phyloP scores from a whole-genome alignment of 768 basidiomycete genomes.

The Xanthoconium purpureum region DNA sequence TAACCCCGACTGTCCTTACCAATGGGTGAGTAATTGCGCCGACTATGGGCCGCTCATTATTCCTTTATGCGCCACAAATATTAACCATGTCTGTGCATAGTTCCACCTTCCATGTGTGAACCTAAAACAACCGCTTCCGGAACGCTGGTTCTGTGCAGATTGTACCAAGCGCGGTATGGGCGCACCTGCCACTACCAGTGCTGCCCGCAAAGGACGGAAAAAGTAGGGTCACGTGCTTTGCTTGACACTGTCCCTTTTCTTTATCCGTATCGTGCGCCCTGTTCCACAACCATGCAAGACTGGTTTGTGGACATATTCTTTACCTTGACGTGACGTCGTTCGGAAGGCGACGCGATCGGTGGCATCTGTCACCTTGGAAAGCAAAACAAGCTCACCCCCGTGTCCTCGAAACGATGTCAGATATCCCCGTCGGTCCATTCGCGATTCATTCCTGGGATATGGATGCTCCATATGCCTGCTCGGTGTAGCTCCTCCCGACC shows the following conservation, averaged over 20 bases:
- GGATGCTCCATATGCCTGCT: neutral
- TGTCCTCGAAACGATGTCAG: neutral
- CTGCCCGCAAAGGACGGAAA: conserved; percentile 41
- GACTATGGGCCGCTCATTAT: neutral
- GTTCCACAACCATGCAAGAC: neutral
- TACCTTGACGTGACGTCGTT: neutral
- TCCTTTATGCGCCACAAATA: neutral
- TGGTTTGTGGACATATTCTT: neutral
- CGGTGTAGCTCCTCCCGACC: neutral
- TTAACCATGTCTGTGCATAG: conserved; percentile 32
- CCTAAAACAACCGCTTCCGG: conserved; percentile 53
- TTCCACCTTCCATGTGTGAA: conserved; percentile 64
- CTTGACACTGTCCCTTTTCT: neutral
- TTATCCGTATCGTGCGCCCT: neutral
- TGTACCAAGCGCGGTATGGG: conserved; percentile 42
- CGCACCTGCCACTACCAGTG: conserved; percentile 24
- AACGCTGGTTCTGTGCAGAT: conserved; percentile 58
- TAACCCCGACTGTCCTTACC: conserved; percentile 50
- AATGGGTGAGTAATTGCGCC: conserved; percentile 52
- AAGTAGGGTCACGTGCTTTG: conserved; percentile 27
- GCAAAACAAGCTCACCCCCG: neutral
- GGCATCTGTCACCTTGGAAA: neutral
- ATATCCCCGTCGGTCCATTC: neutral
- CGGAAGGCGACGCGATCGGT: neutral
- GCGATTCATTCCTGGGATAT: neutral